These are phyloP conservation scores for Microascus cirrosus DNA, from an alignment of 2,329 filamentous ascomycete species.

Conservation along the genomic window DNA sequence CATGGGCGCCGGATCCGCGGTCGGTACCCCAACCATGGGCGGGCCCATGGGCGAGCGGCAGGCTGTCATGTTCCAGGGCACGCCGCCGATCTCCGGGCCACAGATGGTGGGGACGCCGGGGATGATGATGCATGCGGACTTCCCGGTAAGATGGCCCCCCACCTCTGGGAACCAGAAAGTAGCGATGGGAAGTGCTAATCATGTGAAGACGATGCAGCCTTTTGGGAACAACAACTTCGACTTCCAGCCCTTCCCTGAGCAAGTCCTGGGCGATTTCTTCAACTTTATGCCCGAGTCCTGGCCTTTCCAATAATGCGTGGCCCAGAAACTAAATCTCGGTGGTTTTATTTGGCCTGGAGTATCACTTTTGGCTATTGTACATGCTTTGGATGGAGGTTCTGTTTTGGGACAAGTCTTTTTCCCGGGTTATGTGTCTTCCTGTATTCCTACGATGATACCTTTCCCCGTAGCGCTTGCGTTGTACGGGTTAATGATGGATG, in stretches of 20 bases:
- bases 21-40: conserved; percentile 16
- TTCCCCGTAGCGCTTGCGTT: neutral
- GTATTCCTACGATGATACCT: too few relatives aligned
- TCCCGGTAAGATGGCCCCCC: neutral
- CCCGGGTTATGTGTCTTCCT: neutral
- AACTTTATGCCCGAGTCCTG: conserved; percentile 3
- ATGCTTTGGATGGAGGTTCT: too few relatives aligned
- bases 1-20: conserved; percentile 11
- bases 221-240: neutral
- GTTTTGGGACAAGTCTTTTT: too few relatives aligned
- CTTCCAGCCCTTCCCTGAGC: conserved; percentile 3
- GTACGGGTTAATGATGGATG: neutral
- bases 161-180: too few relatives aligned
- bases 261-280: conserved; percentile 5
- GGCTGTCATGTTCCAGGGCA: conserved; percentile 28
- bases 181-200: neutral
- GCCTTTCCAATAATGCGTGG: neutral
- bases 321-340: neutral
- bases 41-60: conserved; percentile 15
- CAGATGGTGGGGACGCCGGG: conserved; percentile 12
- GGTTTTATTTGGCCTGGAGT: neutral
- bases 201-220: neutral
- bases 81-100: conserved; percentile 23
- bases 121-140: conserved; percentile 4
- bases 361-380: too few relatives aligned